Base-by-base conservation (phyloP, 768 basidiomycete species). In the Russula virescens region DNA sequence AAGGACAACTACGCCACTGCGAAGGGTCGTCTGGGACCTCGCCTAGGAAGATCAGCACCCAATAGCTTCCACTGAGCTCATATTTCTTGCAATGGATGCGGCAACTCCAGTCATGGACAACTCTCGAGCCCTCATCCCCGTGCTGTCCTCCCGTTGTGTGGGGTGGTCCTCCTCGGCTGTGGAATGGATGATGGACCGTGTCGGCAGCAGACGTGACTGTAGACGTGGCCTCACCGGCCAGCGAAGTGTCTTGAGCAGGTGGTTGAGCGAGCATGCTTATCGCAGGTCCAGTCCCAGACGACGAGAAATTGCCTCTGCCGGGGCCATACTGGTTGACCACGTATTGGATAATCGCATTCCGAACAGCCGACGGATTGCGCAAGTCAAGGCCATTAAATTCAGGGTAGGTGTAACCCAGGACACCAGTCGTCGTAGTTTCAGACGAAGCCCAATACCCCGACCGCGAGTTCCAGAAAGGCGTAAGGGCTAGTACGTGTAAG, bases 401-500 rank as follows among this genome's bases (percentile, higher is more conserved):
- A 21, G 81, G 81, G 66, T 82, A 82, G 2, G 78, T 75, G 65
- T 82, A 83, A 31, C 75, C 72, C 13, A 82, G 69, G 16, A 65
- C 66, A 13, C 6, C 40, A 5, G 73, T 61, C 6, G 74, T 75
- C 38, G 73, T 70, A 3, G 72, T 64, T 2, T 68, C 67, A 0
- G 72, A 26, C 3, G 79, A 78, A 1, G 58, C 61, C 79, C 79
- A 81, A 71, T 74, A 80, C 10, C 60, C 68, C 5, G 61, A 62
- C 45, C 73, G 67, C 13, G 70, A 64, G 52, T 75, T 72, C 75
- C 77, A 77, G 75, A 81, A 82, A n/a, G 81, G 80, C 7, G 78
- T 75, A 23, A 82, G 71, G 34, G 71, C 79, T 80, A 59, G 6
- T 34, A 34, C 38, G 38, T 34, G 21, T 59, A 23, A 28, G 51